Percentiles rank a stretch among this genome's conserved stretches.
Conservation (phyloP, 306 rosid species). For the Styphnolobium japonicum region DNA sequence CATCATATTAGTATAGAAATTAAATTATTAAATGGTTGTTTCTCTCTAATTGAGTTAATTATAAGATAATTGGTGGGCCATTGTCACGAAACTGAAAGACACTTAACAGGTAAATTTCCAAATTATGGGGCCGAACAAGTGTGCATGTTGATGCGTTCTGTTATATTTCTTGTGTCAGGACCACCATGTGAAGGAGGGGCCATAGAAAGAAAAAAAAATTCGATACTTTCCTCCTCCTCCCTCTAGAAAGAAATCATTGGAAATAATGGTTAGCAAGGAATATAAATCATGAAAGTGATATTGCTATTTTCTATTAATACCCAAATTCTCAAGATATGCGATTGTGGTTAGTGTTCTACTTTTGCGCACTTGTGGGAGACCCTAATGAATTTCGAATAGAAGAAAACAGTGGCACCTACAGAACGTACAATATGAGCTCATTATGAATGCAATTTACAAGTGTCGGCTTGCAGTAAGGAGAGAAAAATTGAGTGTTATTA, state of each 20-base stretch:
- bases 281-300: neutral
- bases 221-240: neutral
- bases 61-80: neutral
- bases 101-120: neutral
- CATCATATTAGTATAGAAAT: conserved; percentile 30
- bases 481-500: too few relatives aligned
- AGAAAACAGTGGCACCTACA: too few relatives aligned
- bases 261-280: neutral
- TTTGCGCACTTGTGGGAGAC: too few relatives aligned
- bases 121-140: neutral
- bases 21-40: neutral
- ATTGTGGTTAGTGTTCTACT: too few relatives aligned
- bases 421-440: too few relatives aligned
- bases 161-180: neutral
- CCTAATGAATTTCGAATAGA: too few relatives aligned
- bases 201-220: neutral
- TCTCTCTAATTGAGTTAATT: neutral
- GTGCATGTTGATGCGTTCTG: neutral
- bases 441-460: too few relatives aligned
- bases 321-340: neutral
- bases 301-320: neutral
- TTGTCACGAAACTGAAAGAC: neutral
- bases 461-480: too few relatives aligned
- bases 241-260: neutral
- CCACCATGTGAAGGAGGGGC: neutral